Percentiles rank a stretch among this genome's conserved stretches.
phyloP scores from a whole-genome alignment of 2,329 filamentous ascomycete species.

The Botrytis fabae region DNA sequence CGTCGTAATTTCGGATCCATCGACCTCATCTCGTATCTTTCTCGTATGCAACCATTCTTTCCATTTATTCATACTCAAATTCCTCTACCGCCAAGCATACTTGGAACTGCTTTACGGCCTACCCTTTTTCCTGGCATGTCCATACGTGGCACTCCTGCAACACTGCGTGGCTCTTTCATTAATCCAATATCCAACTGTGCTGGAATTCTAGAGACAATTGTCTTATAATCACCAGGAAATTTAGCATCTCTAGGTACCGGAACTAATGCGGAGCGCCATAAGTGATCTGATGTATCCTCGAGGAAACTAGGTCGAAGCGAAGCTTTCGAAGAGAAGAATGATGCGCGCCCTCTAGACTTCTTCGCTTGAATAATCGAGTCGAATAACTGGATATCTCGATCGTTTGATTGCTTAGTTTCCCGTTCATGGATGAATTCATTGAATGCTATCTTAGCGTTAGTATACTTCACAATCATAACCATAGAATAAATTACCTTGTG shows the following conservation, averaged over 20 bases:
- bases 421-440: conserved; percentile 85
- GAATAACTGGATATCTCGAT: conserved; percentile 72
- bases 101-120: conserved; percentile 42
- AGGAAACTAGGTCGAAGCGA: conserved; percentile 57
- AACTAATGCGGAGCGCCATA: conserved; percentile 71
- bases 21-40: neutral
- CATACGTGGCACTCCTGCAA: conserved; percentile 78
- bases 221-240: conserved; percentile 62
- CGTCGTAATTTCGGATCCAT: conserved; percentile 7
- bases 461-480: conserved; percentile 38
- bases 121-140: conserved; percentile 40
- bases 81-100: conserved; percentile 35
- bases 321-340: conserved; percentile 47
- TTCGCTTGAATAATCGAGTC: conserved; percentile 84
- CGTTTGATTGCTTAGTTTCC: conserved; percentile 62
- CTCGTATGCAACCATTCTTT: conserved; percentile 1
- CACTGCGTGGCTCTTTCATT: conserved; percentile 89
- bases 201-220: conserved; percentile 66
- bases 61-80: conserved; percentile 1
- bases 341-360: conserved; percentile 61
- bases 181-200: conserved; percentile 80
- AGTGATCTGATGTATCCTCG: conserved; percentile 71
- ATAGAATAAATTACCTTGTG: conserved; percentile 54
- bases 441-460: conserved; percentile 56
- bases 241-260: conserved; percentile 58